These are phyloP conservation scores for Colletotrichum sp. DNA, from an alignment of 2,329 filamentous ascomycete genomes.

Conservation along the genomic window DNA sequence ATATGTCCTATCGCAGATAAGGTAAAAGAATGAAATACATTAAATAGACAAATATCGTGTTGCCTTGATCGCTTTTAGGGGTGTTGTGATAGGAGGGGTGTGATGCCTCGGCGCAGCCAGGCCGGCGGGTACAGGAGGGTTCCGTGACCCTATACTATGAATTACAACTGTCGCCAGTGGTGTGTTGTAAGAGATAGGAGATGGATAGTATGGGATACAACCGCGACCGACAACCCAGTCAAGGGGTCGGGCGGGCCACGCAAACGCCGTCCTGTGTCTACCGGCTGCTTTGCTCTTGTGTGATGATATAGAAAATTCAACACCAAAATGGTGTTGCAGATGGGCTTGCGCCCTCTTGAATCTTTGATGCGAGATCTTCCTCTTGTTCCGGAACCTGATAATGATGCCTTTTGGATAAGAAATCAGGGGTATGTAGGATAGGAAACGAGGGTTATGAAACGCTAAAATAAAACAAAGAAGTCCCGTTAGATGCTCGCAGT, in stretches of 20 bases:
- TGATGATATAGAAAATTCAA: neutral
- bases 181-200: neutral
- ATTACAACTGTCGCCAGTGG: slow-evolving; percentile 1
- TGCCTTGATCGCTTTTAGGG: neutral
- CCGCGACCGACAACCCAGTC: neutral
- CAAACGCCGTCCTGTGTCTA: slow-evolving; percentile 10
- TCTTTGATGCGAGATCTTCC: slow-evolving; percentile 7
- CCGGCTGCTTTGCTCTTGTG: slow-evolving; percentile 4
- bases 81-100: neutral
- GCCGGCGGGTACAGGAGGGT: neutral
- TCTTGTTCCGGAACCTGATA: neutral
- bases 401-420: neutral
- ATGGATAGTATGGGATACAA: neutral
- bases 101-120: slow-evolving; percentile 4
- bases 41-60: neutral
- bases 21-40: neutral
- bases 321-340: neutral
- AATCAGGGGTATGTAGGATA: neutral
- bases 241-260: neutral
- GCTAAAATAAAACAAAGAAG: neutral
- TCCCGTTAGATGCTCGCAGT: slow-evolving; percentile 49
- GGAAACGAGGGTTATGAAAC: neutral
- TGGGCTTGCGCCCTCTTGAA: slow-evolving; percentile 20
- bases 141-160: neutral
- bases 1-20: slow-evolving; percentile 1